These are phyloP conservation scores for Sporisorium exsertum DNA, from an alignment of 1,284 basidiomycete genomes.

Conservation along the genomic window DNA sequence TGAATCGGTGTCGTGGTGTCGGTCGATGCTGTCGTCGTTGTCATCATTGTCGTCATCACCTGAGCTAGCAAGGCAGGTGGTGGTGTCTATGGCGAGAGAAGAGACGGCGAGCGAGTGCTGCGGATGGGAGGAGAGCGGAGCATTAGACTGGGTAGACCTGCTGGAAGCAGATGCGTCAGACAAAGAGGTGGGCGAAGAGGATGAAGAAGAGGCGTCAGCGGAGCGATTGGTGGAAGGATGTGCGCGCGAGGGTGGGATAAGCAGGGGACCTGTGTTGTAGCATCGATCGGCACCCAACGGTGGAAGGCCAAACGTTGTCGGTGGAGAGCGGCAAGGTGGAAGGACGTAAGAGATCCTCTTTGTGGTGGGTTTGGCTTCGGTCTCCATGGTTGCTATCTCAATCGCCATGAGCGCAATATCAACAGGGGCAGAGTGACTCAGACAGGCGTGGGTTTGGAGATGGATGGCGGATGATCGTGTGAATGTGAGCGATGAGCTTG, in stretches of 20 bases:
- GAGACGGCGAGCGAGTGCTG: conserved; percentile 64
- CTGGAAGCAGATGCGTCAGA: conserved; percentile 12
- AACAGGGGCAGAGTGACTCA: background rate
- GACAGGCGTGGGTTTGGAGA: background rate
- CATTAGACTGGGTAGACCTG: conserved; percentile 24
- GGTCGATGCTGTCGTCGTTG: background rate
- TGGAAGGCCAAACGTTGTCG: conserved; percentile 51
- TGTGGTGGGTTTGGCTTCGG: conserved; percentile 32
- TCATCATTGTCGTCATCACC: conserved; percentile 9
- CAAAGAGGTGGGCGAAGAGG: conserved; percentile 15
- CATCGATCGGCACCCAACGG: conserved; percentile 39
- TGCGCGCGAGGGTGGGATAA: conserved; percentile 16
- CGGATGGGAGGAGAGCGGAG: conserved; percentile 38
- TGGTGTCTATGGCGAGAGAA: conserved; percentile 60
- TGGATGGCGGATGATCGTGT: too few species aligned
- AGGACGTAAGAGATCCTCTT: conserved; percentile 58
- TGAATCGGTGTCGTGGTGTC: conserved; percentile 1
- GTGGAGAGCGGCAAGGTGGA: conserved; percentile 39
- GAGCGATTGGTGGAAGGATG: background rate
- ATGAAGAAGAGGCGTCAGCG: conserved; percentile 1
- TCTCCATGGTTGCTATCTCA: conserved; percentile 22
- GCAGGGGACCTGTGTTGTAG: conserved; percentile 35
- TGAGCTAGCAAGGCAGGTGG: conserved; percentile 43
- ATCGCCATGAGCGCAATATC: conserved; percentile 15
- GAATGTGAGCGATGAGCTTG: background rate